phyloP scores from a whole-genome alignment of 1,284 basidiomycete genomes.

The Tilletia caries region DNA sequence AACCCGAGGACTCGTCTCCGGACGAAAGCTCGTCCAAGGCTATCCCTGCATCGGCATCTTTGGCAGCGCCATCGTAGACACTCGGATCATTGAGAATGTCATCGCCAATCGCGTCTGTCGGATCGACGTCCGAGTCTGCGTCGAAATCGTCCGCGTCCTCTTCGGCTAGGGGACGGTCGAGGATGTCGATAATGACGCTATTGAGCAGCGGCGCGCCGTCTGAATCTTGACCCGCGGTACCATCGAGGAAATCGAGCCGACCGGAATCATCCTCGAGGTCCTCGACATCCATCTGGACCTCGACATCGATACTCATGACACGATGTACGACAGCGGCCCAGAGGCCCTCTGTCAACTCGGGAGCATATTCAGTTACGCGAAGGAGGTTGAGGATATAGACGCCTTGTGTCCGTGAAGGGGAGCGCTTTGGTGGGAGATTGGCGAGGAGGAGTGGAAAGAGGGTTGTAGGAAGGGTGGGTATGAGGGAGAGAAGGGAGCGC shows the following conservation, averaged over 20 bases:
- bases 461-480: conserved; percentile 58
- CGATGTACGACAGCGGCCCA: conserved; percentile 83
- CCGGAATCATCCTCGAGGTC: conserved; percentile 71
- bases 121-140: conserved; percentile 68
- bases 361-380: conserved; percentile 79
- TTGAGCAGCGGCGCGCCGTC: conserved; percentile 36
- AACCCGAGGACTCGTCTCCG: conserved; percentile 60
- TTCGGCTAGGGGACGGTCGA: conserved; percentile 41
- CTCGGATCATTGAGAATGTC: conserved; percentile 58
- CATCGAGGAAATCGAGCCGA: conserved; percentile 54
- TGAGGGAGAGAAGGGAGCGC: conserved; percentile 75
- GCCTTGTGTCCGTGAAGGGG: conserved; percentile 73
- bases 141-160: conserved; percentile 59
- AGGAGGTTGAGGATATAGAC: conserved; percentile 90
- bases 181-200: conserved; percentile 56
- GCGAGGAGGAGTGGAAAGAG: conserved; percentile 78
- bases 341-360: conserved; percentile 79
- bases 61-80: conserved; percentile 36
- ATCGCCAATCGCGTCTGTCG: conserved; percentile 72
- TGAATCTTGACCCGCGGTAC: conserved; percentile 14
- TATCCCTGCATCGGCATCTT: conserved; percentile 58
- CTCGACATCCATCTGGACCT: conserved; percentile 92
- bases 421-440: conserved; percentile 89
- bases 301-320: conserved; percentile 91
- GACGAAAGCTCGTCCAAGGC: conserved; percentile 57